These are phyloP conservation scores for Claviceps sp. DNA, from an alignment of 2,329 filamentous ascomycete species.

Conservation along the genomic window DNA sequence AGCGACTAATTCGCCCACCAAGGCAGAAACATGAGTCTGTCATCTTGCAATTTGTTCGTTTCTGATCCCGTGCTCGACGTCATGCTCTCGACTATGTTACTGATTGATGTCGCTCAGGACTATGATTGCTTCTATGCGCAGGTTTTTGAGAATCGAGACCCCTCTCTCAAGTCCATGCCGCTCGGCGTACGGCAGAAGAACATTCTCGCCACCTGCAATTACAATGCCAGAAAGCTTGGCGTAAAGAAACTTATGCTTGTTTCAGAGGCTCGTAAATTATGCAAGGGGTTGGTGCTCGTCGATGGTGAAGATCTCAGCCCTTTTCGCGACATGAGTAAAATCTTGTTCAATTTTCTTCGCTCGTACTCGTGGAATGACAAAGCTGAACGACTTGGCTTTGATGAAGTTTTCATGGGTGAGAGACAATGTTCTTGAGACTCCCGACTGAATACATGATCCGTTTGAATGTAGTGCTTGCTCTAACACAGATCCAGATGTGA, in stretches of 20 bases:
- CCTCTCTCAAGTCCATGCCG: conserved; percentile 56
- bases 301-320: conserved; percentile 75
- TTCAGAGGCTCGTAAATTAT: conserved; percentile 63
- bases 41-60: conserved; percentile 68
- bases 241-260: conserved; percentile 77
- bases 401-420: conserved; percentile 56
- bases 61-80: neutral
- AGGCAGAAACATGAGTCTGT: conserved; percentile 49
- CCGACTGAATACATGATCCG: neutral
- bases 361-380: conserved; percentile 64
- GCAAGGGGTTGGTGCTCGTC: conserved; percentile 73
- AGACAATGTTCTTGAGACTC: neutral
- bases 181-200: conserved; percentile 86
- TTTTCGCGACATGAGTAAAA: conserved; percentile 79
- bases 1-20: conserved; percentile 14
- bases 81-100: neutral
- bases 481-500: conserved; percentile 48
- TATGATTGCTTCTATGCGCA: conserved; percentile 94
- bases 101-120: conserved; percentile 31
- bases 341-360: conserved; percentile 59
- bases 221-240: conserved; percentile 64
- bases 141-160: conserved; percentile 71
- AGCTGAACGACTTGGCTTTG: conserved; percentile 75
- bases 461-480: neutral
- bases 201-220: conserved; percentile 88